Percentiles rank a stretch among this genome's conserved stretches.
These are phyloP conservation scores for Coemansia sp. DNA, from an alignment of 192 early-diverging fungal genomes.

Conservation along the genomic window DNA sequence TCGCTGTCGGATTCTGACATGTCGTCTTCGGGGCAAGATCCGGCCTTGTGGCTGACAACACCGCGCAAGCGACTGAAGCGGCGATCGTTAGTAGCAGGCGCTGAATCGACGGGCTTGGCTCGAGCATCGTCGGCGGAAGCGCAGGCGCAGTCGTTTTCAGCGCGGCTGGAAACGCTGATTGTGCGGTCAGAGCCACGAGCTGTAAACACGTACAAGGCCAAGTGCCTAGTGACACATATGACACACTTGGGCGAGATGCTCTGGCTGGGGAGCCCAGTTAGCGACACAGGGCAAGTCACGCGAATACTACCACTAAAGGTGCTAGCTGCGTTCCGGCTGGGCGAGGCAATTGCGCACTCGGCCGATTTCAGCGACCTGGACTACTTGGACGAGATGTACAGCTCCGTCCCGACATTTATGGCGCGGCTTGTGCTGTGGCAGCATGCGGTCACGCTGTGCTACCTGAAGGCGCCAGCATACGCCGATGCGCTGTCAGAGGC, in stretches of 20 bases:
- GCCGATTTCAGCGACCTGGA: slow-evolving; percentile 36
- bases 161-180: slow-evolving; percentile 39
- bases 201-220: slow-evolving; percentile 29
- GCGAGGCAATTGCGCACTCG: slow-evolving; percentile 32
- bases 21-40: slow-evolving; percentile 28
- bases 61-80: slow-evolving; percentile 43
- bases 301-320: slow-evolving; percentile 38
- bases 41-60: slow-evolving; percentile 51
- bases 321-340: slow-evolving; percentile 32
- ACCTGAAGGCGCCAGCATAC: slow-evolving; percentile 37
- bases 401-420: slow-evolving; percentile 25
- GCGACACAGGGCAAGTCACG: neutral
- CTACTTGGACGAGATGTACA: slow-evolving; percentile 47
- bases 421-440: slow-evolving; percentile 52
- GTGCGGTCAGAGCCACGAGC: slow-evolving; percentile 5
- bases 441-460: slow-evolving; percentile 42
- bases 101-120: neutral
- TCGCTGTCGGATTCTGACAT: slow-evolving; percentile 38
- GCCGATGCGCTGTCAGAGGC: slow-evolving; percentile 46
- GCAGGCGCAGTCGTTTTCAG: slow-evolving; percentile 33
- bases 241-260: slow-evolving; percentile 44
- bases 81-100: neutral
- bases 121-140: neutral
- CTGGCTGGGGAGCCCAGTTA: slow-evolving; percentile 36
- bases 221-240: slow-evolving; percentile 34